Base-by-base conservation (phyloP, 1,139 yeast species). In the Suhomyces chickasaworum region DNA sequence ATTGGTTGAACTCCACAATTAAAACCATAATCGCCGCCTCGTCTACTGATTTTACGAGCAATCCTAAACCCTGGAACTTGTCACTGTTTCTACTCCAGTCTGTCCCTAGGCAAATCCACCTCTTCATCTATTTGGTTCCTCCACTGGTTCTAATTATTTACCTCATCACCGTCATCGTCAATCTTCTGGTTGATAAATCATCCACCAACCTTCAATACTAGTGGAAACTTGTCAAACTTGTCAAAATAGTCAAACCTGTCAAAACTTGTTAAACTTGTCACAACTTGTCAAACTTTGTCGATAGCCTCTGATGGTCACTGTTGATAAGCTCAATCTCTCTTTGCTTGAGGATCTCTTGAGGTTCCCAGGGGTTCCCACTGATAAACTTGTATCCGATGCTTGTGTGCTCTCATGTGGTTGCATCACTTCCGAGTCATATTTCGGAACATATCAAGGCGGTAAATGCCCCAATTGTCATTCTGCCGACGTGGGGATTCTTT, bases 401-500 rank as follows among this genome's bases (percentile, higher is more conserved):
- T 71, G 81, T 1, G 75, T 83, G 17, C 65, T 86, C 16, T 65
- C 83, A 0, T 88, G 95, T 65, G 93, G 95, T 0, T 87, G 95
- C 63, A 63, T 86, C 9, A 72, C 84, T 0, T 83, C 91, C 1
- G 86, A 84, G 53, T 53, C 65, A 1, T 65, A 48, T 18, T 73
- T 73, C 52, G 29, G 33, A 15, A 60, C 63, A n/a, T 47, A 55
- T 34, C 60, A 36, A 43, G 55, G 53, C 17, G 50, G 47, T 13
- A 49, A 50, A 2, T 85, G 91, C 54, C 85, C 86, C 2, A 60
- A 66, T 3, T 85, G 91, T 56, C 59, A 60, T 2, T 44, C 58
- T 0, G 54, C 52, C 2, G 60, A 67, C 8, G 73, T 71, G 0
- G 46, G 54, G 2, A 42, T 80, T 1, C 54, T 83, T n/a, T 69